Conservation (phyloP, 306 rosid species). For the Quercus robur region DNA sequence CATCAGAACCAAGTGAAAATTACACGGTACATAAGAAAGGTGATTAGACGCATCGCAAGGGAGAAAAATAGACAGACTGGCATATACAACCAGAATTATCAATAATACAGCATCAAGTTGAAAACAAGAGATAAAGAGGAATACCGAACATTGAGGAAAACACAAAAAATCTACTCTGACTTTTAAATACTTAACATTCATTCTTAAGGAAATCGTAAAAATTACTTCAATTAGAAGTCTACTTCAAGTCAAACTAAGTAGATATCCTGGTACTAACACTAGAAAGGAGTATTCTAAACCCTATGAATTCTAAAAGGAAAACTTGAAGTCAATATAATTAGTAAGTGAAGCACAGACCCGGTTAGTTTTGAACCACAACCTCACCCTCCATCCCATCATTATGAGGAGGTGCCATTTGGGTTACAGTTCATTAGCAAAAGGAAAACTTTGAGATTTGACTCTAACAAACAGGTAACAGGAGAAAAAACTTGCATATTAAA, state of each 20-base stretch:
- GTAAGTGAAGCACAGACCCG: too few species aligned
- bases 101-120: background rate
- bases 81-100: background rate
- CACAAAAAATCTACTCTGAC: background rate
- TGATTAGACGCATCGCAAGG: constrained; percentile 6
- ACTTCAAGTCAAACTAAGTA: background rate
- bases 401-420: too few species aligned
- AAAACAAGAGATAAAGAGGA: background rate
- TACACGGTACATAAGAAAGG: background rate
- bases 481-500: background rate
- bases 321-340: background rate
- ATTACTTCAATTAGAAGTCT: background rate
- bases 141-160: background rate
- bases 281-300: background rate
- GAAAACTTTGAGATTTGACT: background rate
- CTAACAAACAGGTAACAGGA: background rate
- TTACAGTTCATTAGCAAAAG: too few species aligned
- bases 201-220: background rate
- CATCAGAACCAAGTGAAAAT: constrained; percentile 22
- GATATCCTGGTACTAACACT: background rate
- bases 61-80: background rate
- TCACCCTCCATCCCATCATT: too few species aligned
- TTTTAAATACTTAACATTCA: background rate
- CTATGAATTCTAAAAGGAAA: background rate
- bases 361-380: too few species aligned